phyloP scores from a whole-genome alignment of 1,139 yeast genomes.

The Pneumocystis canis region DNA sequence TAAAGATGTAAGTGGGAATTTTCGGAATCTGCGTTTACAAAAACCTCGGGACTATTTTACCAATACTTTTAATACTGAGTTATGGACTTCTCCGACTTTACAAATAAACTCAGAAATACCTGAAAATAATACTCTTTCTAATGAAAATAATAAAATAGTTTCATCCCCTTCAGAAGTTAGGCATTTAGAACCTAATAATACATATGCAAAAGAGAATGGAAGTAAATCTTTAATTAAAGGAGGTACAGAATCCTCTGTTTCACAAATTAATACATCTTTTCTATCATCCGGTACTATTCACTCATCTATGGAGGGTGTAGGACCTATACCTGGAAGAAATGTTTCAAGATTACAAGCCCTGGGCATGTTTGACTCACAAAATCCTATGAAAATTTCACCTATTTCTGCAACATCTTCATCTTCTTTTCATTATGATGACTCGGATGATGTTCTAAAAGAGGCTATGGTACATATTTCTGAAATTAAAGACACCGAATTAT shows the following conservation, averaged over 20 bases:
- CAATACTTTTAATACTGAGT: background rate
- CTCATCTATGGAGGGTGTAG: background rate
- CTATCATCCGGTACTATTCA: background rate
- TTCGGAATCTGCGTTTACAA: background rate
- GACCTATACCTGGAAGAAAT: background rate
- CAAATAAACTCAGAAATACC: background rate
- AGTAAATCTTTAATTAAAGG: background rate
- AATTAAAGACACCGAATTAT: background rate
- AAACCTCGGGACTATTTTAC: background rate
- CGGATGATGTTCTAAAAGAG: background rate
- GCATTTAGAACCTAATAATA: background rate
- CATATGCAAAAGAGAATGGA: background rate
- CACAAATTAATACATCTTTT: background rate
- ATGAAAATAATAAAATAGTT: background rate
- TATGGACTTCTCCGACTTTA: background rate
- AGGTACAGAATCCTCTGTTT: background rate
- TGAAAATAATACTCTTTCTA: background rate
- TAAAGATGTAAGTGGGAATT: background rate
- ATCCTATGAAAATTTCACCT: background rate
- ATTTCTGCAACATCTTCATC: background rate
- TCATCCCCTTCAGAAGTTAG: background rate
- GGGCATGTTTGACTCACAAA: background rate
- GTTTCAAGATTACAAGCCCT: constrained; percentile 2
- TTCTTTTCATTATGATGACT: background rate
- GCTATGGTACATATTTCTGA: background rate